Base-by-base conservation (phyloP, 352 stramenopile species). In the Hyaloperonospora brassicae region DNA sequence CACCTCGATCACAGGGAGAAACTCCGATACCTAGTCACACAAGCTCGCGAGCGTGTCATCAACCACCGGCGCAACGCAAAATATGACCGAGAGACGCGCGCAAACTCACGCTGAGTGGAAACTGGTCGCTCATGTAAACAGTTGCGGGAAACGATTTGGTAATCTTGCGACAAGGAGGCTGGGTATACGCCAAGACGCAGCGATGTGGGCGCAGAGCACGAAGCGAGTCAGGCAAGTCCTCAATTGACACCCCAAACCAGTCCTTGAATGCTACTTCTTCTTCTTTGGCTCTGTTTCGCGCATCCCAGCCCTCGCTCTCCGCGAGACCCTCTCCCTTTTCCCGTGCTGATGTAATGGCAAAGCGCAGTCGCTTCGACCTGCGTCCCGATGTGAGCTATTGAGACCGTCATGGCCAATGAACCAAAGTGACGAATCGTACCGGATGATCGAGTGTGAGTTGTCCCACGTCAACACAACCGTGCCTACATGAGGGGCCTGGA, bases 1-100 rank as follows among this genome's bases (percentile, higher is more conserved):
- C 39, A 87, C 73, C 65, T 87, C 72, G 7, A 86, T 74, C 39
- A 87, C 67, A 0, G 77, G 77, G 22, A 86, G 56, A 45, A 87
- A 87, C 38, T 84, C 58, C 0, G 67, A 59, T 2, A 84, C 63
- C 76, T 86, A 43, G 57, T 13, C 27, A 50, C 13, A 11, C 36
- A 30, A 41, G 23, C 35, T 31, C 36, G 45, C 2, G 40, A 17
- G 9, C 22, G 12, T 24, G 25, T 40, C 40, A 31, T 50, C 36
- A 64, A 14, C 38, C 40, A 14, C 23, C 27, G 38, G 21, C 24
- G 27, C 30, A 39, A 31, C 41, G 27, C 24, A 40, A 22, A 25
- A n/a, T n/a, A 42, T 1, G 23, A 53, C n/a, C 17, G 17, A 21
- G 1, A 7, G 13, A 47, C 23, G 17, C 31, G 30, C 0, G 8